Evolutionary conservation across 495 filamentous ascomycete genomes (phyloP).

Genomic region (Usnea hakonensis): DNA sequence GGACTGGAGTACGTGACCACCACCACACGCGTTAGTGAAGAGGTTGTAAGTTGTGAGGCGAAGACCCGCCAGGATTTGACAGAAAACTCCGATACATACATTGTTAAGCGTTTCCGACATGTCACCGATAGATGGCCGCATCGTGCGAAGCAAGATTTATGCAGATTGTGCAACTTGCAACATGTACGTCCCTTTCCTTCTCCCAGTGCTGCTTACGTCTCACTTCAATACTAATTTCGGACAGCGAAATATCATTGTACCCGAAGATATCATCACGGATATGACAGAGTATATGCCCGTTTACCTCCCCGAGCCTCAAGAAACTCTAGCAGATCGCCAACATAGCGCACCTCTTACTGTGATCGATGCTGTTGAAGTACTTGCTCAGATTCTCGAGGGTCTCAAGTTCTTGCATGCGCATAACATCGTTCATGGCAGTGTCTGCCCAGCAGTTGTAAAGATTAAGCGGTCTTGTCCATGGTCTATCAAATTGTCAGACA

Average conservation of each 20-base stretch:
- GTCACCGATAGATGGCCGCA: background rate
- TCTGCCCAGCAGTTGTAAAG: background rate
- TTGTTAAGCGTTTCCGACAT: background rate
- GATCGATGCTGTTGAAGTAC: background rate
- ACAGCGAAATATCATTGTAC: background rate
- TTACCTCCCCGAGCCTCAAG: background rate
- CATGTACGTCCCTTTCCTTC: background rate
- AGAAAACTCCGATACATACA: background rate
- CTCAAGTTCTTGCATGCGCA: background rate
- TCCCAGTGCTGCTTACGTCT: background rate
- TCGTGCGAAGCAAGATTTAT: background rate
- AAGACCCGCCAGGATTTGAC: background rate
- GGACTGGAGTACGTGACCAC: background rate
- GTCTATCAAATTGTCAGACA: background rate
- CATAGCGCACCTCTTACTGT: background rate
- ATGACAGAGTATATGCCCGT: background rate
- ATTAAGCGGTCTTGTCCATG: background rate
- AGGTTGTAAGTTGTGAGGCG: background rate
- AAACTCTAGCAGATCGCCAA: background rate
- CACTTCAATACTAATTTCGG: background rate
- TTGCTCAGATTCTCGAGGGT: background rate
- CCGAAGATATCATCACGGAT: background rate
- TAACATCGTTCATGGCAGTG: background rate
- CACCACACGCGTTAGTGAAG: background rate
- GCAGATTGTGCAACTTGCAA: background rate